Conservation (phyloP, 768 basidiomycete species). For the Trametes elegans region DNA sequence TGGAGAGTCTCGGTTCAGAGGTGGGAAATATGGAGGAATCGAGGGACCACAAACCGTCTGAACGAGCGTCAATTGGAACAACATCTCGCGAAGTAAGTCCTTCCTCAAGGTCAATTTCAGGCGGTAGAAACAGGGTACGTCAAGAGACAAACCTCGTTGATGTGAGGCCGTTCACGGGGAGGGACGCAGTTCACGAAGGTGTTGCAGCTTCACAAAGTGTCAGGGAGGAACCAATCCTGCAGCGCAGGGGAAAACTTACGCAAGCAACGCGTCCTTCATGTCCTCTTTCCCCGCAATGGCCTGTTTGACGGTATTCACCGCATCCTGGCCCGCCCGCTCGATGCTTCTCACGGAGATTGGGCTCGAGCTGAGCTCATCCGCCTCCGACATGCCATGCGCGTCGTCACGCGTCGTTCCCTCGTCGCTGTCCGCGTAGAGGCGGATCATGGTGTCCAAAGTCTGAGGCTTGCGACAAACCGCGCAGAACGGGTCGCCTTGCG, state of each 20-base stretch:
- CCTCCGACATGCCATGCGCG: background rate
- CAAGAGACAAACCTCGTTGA: constrained; percentile 2
- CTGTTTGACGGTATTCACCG: constrained; percentile 3
- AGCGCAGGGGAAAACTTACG: no score
- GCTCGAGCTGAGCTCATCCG: constrained; percentile 1
- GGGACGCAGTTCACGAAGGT: constrained; percentile 18
- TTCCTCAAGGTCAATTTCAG: background rate
- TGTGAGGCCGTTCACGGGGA: constrained; percentile 3
- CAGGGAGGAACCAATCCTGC: no score
- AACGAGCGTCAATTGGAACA: constrained; percentile 12
- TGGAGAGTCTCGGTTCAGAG: background rate
- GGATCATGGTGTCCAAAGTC: constrained; percentile 18
- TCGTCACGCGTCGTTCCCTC: background rate
- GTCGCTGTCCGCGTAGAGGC: constrained; percentile 19
- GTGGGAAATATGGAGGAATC: background rate
- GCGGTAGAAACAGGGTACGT: no score
- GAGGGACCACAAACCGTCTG: background rate
- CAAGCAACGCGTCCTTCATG: constrained; percentile 4
- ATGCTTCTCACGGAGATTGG: constrained; percentile 11
- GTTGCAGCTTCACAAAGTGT: constrained; percentile 6
- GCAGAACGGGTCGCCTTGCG: constrained; percentile 13
- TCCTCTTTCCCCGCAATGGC: constrained; percentile 7
- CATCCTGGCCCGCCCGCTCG: constrained; percentile 7
- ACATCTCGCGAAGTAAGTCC: constrained; percentile 9
- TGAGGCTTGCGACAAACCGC: constrained; percentile 23